Base-by-base conservation (phyloP, 2,329 filamentous ascomycete genomes). In the Teratosphaeria epicoccoides region DNA sequence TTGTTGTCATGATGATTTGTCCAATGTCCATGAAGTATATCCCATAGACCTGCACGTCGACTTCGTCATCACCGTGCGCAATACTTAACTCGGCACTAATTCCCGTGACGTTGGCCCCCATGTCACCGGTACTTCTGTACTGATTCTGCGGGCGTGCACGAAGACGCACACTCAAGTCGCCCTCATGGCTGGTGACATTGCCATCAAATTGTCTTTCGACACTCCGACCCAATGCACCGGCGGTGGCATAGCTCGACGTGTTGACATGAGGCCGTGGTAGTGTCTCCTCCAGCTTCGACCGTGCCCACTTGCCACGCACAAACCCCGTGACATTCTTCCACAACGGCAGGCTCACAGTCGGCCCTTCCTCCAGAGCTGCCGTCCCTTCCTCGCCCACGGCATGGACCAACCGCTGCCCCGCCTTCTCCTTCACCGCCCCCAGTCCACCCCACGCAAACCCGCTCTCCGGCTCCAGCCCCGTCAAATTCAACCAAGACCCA, bases 21-120 rank as follows among this genome's bases (percentile, higher is more conserved):
- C 93, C 93, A 56, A 85, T 80, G n/a, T 79, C 77, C 33, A 85
- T 83, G 76, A 89, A 94, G 71, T 97, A 91, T 3, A 94, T 78
- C 3, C 93, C 93, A 68, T 88, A 84, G 47, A 95, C 71, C 49
- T 80, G 77, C 71, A 94, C 82, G 59, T 90, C 84, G 82, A 86
- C 90, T 59, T 81, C 86, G 58, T 81, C 86, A 63, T 84, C 84
- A 43, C 81, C 76, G 61, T 93, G 88, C 60, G 88, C 83, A 37
- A 96, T 74, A 6, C 79, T 82, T 49, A 91, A 71, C 6, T 82
- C 80, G 1, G 82, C 87, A 51, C 78, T 79, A 50, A 91, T 80
- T 61, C 86, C 81, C 47, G 86, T 82, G 26, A 83, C 78, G 24
- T 78, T 70, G n/a, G 77, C 73, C 10, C 75, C 54, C 66, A 65